Base-by-base conservation (phyloP, 129 eudicot genomes). In the Saposhnikovia divaricata region DNA sequence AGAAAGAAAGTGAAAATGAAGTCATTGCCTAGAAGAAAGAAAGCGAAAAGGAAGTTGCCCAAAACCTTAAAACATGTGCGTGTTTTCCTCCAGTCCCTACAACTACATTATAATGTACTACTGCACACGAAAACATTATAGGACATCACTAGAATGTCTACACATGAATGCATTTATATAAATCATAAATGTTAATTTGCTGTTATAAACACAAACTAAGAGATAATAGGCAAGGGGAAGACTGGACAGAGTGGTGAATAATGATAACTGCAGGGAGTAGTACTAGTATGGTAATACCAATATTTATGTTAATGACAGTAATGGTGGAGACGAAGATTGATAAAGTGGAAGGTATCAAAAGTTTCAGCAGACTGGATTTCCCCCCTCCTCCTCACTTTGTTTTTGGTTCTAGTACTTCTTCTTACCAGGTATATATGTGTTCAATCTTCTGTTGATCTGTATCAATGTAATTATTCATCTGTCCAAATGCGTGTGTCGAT, bases 371-470 rank as follows among this genome's bases (percentile, higher is more conserved):
- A 80, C 75, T 63, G 13, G 87, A 87, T 74, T 87, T 87, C 46
- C 87, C 90, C 31, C 45, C 23, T 19, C 50, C 76, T 15, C 75
- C 83, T 51, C 80, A 68, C 79, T 87, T 87, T 50, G 83, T 87
- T 39, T 87, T 87, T 72, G 90, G 90, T 31, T 76, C 90, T 39
- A 84, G 87, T 21, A 84, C 86, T 61, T 82, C 90, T 2, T 81
- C 90, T 63, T 82, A 79, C 77, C 90, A 87, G 82, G 90, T 87
- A 15, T 69, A 87, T 87, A 13, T 38, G 9, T 28, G 3, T 9
- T 72, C 31, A 11, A 39, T 72, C 12, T 72, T 14, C 8, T 14
- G 19, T 7, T 10, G 27, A 55, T 55, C 27, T 51, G 7, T 4
- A 46, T 46, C 50, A 46, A 46, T 45, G 42, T 39, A 39, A 39